Evolutionary conservation across 2,329 filamentous ascomycete genomes (phyloP).

Genomic region (Pseudocercospora ulei): DNA sequence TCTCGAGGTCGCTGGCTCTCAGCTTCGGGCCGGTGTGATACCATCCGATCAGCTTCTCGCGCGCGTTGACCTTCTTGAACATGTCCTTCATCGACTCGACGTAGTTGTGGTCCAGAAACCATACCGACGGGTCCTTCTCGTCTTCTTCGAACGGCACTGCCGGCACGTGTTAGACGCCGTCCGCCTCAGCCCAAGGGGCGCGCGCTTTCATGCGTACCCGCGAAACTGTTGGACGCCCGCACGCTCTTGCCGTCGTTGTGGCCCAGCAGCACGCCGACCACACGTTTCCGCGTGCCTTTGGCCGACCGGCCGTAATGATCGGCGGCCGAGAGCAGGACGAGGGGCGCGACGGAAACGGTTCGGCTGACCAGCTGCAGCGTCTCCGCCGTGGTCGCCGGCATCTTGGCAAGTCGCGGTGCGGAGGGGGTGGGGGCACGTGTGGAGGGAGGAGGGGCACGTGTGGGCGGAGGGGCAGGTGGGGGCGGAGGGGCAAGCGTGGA

Average conservation of each 20-base stretch:
- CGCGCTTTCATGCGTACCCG: constrained; percentile 49
- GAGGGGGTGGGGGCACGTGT: no score
- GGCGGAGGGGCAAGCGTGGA: no score
- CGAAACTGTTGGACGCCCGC: constrained; percentile 97
- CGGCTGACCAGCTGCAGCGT: constrained; percentile 87
- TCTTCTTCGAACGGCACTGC: constrained; percentile 97
- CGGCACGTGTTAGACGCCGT: constrained; percentile 8
- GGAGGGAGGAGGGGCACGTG: no score
- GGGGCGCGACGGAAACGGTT: constrained; percentile 91
- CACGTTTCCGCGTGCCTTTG: constrained; percentile 77
- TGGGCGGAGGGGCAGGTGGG: no score
- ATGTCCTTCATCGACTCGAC: constrained; percentile 99
- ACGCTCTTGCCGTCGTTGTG: constrained; percentile 96
- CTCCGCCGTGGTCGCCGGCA: constrained; percentile 95
- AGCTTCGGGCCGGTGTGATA: constrained; percentile 98
- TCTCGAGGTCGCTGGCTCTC: constrained; percentile 89
- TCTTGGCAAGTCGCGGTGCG: constrained; percentile 42
- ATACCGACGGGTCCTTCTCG: constrained; percentile 95
- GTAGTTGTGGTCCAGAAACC: constrained; percentile 99
- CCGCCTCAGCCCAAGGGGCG: constrained; percentile 1
- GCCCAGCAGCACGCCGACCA: constrained; percentile 87
- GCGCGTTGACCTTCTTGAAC: constrained; percentile 99
- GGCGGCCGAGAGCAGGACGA: constrained; percentile 94
- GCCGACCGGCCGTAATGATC: constrained; percentile 95
- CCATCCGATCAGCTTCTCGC: constrained; percentile 98